Base-by-base conservation (phyloP, 2,329 filamentous ascomycete genomes). In the Daldinia eschscholtzii region DNA sequence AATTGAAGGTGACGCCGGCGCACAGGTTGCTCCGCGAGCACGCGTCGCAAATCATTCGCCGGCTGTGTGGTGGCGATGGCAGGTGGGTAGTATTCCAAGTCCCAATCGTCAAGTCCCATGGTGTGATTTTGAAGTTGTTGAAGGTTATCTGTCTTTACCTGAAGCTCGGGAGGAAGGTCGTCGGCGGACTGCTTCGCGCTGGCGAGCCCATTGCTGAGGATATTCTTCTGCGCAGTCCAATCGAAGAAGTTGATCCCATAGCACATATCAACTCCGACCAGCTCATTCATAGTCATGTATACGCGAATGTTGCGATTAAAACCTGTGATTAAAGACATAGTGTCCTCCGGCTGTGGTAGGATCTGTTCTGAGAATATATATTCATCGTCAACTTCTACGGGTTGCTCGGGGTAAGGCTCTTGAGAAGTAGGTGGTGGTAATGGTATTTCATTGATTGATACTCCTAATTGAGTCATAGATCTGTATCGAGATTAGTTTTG, bases 241-340 rank as follows among this genome's bases (percentile, higher is more conserved):
- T 92, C 91, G 9, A 95, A 84, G 37, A 91, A 89, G 65, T 91
- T 91, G 74, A 93, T 90, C 10, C 93, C 93, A 78, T 94, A 94
- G 1, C 92, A 91, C 77, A 94, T 87, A 76, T 97, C 93, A 74
- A 94, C 88, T n/a, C 91, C 92, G 1, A 92, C 87, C 3, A 97
- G 82, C 3, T 90, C 85, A 63, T 92, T 93, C 85, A 95, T 96
- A 2, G 93, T 94, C 73, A 88, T 87, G 78, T 93, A 97, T 39
- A 96, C 89, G 57, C 90, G 88, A 37, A 93, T 89, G 67, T 91
- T 93, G 64, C 91, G 87, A 67, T 94, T 94, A 82, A 97, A 97
- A 0, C 92, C 94, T 0, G 91, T 89, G 52, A 97, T 82, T 41
- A 91, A 85, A 0, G 93, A 92, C 1, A 94, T 82, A 1, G 86